Percentiles rank a stretch among this genome's conserved stretches.
Evolutionary conservation across 139 green algal species (phyloP).

Genomic region (Spirogloea muscicola): DNA sequence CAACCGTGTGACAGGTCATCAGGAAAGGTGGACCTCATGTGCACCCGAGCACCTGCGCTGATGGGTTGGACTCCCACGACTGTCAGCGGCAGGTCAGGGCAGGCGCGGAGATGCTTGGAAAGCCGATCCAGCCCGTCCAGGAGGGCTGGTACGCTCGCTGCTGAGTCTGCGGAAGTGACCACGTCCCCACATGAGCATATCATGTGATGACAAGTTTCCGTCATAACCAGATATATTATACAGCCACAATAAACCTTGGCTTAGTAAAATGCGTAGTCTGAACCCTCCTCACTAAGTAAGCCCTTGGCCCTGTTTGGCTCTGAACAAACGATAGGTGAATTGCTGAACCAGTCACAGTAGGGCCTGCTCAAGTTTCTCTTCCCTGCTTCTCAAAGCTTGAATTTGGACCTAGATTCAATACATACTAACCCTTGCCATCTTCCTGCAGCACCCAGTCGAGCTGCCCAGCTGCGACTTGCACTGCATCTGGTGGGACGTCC

Average conservation of each 20-base stretch:
- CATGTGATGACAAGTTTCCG: neutral
- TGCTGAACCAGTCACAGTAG: neutral
- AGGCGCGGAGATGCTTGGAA: constrained; percentile 31
- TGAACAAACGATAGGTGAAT: neutral
- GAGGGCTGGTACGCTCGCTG: neutral
- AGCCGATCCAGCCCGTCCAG: constrained; percentile 29
- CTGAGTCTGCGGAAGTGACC: constrained; percentile 12
- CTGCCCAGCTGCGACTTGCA: constrained; percentile 21
- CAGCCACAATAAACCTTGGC: neutral
- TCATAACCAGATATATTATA: neutral
- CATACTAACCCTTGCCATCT: constrained; percentile 18
- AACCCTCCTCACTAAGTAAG: neutral
- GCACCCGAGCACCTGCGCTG: constrained; percentile 31
- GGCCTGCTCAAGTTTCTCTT: neutral
- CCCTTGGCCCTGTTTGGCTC: neutral
- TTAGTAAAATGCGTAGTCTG: neutral
- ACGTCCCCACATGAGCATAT: neutral
- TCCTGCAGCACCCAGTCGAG: constrained; percentile 30
- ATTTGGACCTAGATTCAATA: neutral
- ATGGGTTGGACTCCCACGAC: constrained; percentile 36
- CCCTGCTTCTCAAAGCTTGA: neutral
- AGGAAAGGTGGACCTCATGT: no score
- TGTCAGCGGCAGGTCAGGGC: constrained; percentile 21
- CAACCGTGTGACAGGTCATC: neutral
- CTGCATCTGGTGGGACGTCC: neutral